Evolutionary conservation across 176 grass and related monocot genomes (phyloP).

Genomic region (Hyparrhenia diplandra): DNA sequence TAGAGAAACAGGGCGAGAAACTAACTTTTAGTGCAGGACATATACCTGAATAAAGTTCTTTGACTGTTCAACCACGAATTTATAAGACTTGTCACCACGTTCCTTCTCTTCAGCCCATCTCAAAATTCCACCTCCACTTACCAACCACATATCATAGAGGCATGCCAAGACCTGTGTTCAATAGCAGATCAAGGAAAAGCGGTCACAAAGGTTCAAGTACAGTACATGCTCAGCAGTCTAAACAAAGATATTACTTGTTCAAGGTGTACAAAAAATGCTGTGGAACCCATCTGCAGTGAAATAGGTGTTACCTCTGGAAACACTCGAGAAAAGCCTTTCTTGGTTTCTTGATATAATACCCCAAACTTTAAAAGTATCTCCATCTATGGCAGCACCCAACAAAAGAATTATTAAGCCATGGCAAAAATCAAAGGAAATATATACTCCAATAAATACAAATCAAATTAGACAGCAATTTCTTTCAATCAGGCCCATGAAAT

Average conservation of each 20-base stretch:
- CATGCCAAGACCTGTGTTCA: slow-evolving; percentile 49
- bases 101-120: slow-evolving; percentile 80
- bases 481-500: not conserved
- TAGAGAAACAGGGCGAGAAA: not conserved
- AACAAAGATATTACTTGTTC: not conserved
- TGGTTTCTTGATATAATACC: slow-evolving; percentile 82
- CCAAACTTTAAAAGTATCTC: slow-evolving; percentile 97
- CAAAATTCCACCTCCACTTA: slow-evolving; percentile 79
- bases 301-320: slow-evolving; percentile 53
- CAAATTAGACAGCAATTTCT: slow-evolving; percentile 12
- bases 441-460: too few relatives aligned
- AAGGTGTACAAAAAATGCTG: not conserved
- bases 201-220: not conserved
- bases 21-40: not conserved
- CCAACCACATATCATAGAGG: slow-evolving; percentile 61
- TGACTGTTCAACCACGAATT: slow-evolving; percentile 72
- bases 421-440: slow-evolving; percentile 5
- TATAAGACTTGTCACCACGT: slow-evolving; percentile 73
- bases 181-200: slow-evolving; percentile 11
- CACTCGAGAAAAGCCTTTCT: slow-evolving; percentile 60
- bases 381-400: slow-evolving; percentile 50
- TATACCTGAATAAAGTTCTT: slow-evolving; percentile 76
- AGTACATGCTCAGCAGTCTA: not conserved
- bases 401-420: slow-evolving; percentile 7
- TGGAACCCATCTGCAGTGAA: not conserved